Percentiles rank a stretch among this genome's conserved stretches.
These are phyloP conservation scores for Candida schatavii DNA, from an alignment of 805 yeast species.

Conservation along the genomic window DNA sequence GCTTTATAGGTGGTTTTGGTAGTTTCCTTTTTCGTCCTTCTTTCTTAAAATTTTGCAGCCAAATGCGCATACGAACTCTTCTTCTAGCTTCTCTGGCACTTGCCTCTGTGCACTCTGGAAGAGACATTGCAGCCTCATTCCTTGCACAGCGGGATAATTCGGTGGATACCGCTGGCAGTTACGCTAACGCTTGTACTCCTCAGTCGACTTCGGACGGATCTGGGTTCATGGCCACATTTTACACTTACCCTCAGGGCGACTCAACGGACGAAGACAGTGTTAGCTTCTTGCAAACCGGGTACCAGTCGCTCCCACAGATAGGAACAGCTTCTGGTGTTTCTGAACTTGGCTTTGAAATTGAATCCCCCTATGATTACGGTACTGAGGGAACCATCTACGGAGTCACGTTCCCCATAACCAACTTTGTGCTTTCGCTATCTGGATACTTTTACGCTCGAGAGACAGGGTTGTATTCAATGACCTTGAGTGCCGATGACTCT, in stretches of 20 bases:
- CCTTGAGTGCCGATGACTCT: conserved; percentile 26
- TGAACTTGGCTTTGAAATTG: background rate
- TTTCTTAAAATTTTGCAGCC: too few relatives aligned
- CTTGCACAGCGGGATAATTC: too few relatives aligned
- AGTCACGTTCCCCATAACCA: background rate
- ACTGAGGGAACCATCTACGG: background rate
- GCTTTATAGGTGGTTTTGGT: too few relatives aligned
- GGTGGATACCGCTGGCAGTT: background rate
- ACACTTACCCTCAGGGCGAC: background rate
- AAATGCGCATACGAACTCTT: too few relatives aligned
- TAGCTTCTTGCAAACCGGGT: background rate
- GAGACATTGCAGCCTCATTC: too few relatives aligned
- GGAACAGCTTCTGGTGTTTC: background rate
- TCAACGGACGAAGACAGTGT: background rate
- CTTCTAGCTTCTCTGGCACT: too few relatives aligned
- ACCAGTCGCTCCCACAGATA: background rate
- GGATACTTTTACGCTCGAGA: conserved; percentile 22
- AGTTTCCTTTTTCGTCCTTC: too few relatives aligned
- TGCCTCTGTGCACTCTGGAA: too few relatives aligned
- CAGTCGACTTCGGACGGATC: background rate
- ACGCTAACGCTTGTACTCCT: background rate
- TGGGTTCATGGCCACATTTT: background rate
- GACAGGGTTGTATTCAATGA: conserved; percentile 25
- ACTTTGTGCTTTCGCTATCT: conserved; percentile 18
- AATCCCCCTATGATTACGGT: background rate